These are phyloP conservation scores for Talaromyces pinophilus DNA, from an alignment of 2,329 filamentous ascomycete species.

Conservation along the genomic window DNA sequence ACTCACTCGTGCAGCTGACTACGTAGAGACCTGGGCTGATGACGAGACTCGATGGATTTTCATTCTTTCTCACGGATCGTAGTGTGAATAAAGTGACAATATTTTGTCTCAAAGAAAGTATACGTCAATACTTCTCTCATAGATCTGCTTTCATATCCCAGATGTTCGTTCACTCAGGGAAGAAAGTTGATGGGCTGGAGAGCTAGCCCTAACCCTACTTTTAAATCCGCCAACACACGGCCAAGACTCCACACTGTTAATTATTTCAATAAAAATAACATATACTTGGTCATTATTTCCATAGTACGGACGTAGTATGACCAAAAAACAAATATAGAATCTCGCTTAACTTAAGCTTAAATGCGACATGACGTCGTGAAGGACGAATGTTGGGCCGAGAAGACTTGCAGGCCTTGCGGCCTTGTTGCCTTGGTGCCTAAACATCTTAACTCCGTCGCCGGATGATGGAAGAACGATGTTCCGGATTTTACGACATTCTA, in stretches of 20 bases:
- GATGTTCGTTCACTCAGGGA: too few species aligned
- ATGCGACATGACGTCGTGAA: neutral
- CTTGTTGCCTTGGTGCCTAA: neutral
- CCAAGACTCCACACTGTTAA: neutral
- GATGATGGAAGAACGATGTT: neutral
- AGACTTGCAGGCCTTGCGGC: neutral
- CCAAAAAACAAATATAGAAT: neutral
- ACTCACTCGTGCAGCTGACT: constrained; percentile 3
- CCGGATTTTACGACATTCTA: neutral
- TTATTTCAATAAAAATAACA: neutral
- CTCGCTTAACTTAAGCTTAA: neutral
- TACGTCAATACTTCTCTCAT: too few species aligned
- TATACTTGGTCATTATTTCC: neutral
- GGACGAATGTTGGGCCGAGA: constrained; percentile 5
- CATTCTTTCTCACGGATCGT: too few species aligned
- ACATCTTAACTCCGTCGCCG: neutral
- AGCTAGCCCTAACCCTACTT: neutral
- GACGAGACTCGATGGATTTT: neutral
- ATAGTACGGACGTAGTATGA: neutral
- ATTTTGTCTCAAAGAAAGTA: too few species aligned
- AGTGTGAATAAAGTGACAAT: too few species aligned
- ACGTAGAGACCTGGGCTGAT: neutral
- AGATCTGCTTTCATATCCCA: too few species aligned
- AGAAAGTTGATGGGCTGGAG: too few species aligned
- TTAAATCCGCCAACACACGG: neutral